Evolutionary conservation across 2,329 filamentous ascomycete genomes (phyloP).

Genomic region (Emergomyces orientalis): DNA sequence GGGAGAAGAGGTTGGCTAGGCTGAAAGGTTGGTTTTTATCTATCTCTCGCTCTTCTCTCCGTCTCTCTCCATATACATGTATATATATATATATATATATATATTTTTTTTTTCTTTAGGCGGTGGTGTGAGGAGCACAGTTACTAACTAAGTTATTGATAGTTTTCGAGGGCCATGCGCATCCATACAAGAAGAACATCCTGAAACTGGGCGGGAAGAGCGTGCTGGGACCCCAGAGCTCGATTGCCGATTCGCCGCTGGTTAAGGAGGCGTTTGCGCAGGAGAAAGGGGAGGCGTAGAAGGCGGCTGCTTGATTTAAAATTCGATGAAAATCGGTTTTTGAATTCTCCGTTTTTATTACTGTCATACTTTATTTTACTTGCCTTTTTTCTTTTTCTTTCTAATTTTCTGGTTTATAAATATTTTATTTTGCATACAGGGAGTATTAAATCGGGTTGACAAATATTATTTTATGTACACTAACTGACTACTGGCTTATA

Average conservation of each 20-base stretch:
- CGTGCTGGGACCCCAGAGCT: constrained; percentile 12
- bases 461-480: neutral
- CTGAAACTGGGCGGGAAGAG: constrained; percentile 58
- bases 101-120: no score
- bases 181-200: constrained; percentile 87
- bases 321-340: no score
- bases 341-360: constrained; percentile 17
- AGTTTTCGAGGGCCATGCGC: constrained; percentile 84
- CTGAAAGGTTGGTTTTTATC: constrained; percentile 55
- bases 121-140: constrained; percentile 3
- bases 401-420: no score
- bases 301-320: constrained; percentile 15
- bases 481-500: no score
- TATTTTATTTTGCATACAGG: no score
- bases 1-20: constrained; percentile 76
- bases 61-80: neutral
- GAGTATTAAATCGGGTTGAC: neutral
- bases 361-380: constrained; percentile 13
- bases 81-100: neutral
- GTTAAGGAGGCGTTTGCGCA: constrained; percentile 31
- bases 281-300: constrained; percentile 18
- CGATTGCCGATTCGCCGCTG: constrained; percentile 27
- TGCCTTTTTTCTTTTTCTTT: no score
- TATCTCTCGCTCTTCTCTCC: constrained; percentile 6
- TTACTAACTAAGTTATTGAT: constrained; percentile 5